Conservation (phyloP, 1,284 basidiomycete genomes). For the Trichosporon inkin region DNA sequence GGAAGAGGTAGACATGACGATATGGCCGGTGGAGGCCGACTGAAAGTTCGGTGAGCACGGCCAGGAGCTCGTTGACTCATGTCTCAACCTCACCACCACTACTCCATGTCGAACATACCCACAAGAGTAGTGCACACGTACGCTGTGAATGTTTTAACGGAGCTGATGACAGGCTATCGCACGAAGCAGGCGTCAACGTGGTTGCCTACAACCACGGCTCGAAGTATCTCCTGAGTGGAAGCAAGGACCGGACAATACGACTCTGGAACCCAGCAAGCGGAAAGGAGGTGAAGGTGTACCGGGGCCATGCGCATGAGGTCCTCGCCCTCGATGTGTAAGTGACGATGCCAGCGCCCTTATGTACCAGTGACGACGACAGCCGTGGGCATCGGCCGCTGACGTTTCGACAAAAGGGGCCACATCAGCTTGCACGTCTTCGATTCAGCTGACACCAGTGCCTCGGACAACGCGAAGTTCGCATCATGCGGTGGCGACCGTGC, state of each 20-base stretch:
- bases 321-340: constrained; percentile 79
- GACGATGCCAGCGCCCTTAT: neutral
- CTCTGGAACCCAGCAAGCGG: constrained; percentile 85
- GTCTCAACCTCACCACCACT: neutral
- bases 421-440: neutral
- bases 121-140: constrained; percentile 32
- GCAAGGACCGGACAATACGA: constrained; percentile 80
- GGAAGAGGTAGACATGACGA: neutral
- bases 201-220: constrained; percentile 78
- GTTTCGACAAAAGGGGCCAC: no score
- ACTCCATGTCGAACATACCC: constrained; percentile 19
- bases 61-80: neutral
- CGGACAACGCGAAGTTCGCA: constrained; percentile 89
- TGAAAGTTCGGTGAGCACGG: neutral
- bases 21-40: neutral
- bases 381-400: neutral
- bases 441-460: constrained; percentile 57
- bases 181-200: constrained; percentile 77
- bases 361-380: neutral
- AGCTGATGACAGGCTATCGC: constrained; percentile 48
- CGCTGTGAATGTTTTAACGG: neutral
- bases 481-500: constrained; percentile 89
- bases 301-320: constrained; percentile 90
- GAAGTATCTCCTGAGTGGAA: constrained; percentile 85
- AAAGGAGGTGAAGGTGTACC: constrained; percentile 82